Base-by-base conservation (phyloP, 2,329 filamentous ascomycete species). In the Fusarium concolor region DNA sequence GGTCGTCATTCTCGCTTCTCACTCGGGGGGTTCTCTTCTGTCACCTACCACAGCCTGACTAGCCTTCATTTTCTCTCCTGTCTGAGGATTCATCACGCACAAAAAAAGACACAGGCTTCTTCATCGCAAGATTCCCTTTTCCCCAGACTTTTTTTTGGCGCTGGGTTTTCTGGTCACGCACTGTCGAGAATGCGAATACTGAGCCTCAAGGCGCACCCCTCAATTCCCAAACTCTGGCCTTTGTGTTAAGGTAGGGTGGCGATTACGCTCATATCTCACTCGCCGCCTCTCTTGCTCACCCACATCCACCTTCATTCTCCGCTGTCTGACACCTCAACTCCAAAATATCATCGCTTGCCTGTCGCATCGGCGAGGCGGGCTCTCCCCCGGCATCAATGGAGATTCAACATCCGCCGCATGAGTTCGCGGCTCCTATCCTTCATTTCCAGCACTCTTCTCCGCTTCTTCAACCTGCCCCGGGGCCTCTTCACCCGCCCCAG, bases 311-410 rank as follows among this genome's bases (percentile, higher is more conserved):
- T 29, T 60, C 29, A 38, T 49, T 37, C 51, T 45, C 57, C 56
- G 24, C 41, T 41, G 28, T 63, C 60, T 58, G 44, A 60, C 49
- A 50, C 46, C 54, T 56, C 56, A 47, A 53, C 35, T 41, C 26
- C 56, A 50, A 41, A 47, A 43, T 37, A 35, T 67, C 50, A 42
- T 53, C 61, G 24, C 43, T 41, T 43, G 44, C 62, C 56, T 42
- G 53, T 71, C 68, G 66, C 71, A 63, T 52, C 49, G 26, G 61
- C 68, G 66, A 56, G 47, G 57, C 42, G 58, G 63, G 67, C 54
- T 22, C 57, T 59, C 44, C 41, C 38, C 52, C 54, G 45, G 56
- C 56, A 62, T 62, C 66, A 62, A 73, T 73, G 71, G 71, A 73
- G 47, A 62, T 71, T 31, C 68, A 64, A 39, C 50, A 59, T 55